Evolutionary conservation across 805 yeast genomes (phyloP).

Genomic region (Metschnikowia henanensis): DNA sequence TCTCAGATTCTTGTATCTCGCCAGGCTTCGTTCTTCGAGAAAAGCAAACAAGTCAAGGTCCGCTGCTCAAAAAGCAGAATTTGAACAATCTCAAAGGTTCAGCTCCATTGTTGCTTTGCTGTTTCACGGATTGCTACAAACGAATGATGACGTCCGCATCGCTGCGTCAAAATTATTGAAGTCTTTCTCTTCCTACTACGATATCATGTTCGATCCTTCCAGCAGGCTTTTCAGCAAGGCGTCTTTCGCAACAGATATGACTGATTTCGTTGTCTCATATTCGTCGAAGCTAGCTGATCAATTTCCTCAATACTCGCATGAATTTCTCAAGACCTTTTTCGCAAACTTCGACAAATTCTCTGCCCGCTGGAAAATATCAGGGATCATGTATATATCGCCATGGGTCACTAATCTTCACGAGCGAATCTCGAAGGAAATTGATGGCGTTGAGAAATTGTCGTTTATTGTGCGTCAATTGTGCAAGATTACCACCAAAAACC

Average conservation of each 20-base stretch:
- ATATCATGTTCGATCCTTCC: constrained; percentile 57
- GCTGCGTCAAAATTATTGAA: constrained; percentile 65
- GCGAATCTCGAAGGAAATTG: constrained; percentile 56
- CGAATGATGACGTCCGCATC: constrained; percentile 56
- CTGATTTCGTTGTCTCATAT: constrained; percentile 57
- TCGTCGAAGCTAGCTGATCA: constrained; percentile 56
- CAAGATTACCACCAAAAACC: constrained; percentile 51
- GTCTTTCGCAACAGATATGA: constrained; percentile 66
- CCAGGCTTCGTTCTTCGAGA: constrained; percentile 54
- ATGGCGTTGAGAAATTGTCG: constrained; percentile 61
- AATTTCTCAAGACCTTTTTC: constrained; percentile 54
- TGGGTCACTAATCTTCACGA: constrained; percentile 72
- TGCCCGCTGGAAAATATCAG: constrained; percentile 36
- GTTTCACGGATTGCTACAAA: constrained; percentile 66
- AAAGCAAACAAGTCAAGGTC: constrained; percentile 22
- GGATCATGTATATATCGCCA: constrained; percentile 58
- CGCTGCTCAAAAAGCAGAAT: constrained; percentile 45
- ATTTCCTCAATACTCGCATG: constrained; percentile 60
- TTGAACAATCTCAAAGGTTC: constrained; percentile 43
- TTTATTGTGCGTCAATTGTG: constrained; percentile 64
- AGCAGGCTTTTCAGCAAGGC: constrained; percentile 55
- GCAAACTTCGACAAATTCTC: constrained; percentile 42
- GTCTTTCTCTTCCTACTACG: constrained; percentile 58
- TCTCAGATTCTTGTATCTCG: constrained; percentile 66
- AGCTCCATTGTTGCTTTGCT: constrained; percentile 64